Base-by-base conservation (phyloP, 371 early-diverging fungal genomes). In the Mucor irregularis region DNA sequence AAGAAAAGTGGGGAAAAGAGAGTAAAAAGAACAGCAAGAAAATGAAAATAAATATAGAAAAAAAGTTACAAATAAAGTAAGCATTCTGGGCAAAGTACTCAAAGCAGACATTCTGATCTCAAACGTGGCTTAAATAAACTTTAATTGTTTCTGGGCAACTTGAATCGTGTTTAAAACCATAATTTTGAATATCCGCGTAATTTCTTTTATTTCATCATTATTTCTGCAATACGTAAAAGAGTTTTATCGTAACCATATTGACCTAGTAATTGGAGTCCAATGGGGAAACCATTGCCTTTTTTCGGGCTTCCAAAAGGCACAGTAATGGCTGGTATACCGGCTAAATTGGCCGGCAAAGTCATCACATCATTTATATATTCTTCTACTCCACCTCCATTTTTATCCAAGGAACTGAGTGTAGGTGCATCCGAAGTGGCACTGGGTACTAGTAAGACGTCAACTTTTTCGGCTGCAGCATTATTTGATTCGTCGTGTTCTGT, bases 341-440 rank as follows among this genome's bases (percentile, higher is more conserved):
- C 95, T 44, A 96, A 72, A 60, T 88, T 91, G 6, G 91, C 90
- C 5, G 96, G 93, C 6, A 94, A 85, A 1, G 95, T 95, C 83
- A 95, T 82, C 30, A 93, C 89, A 70, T 96, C 96, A 60, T 92
- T 89, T 34, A 90, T 74, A 58, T 90, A 95, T 9, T 83, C 85
- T 37, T 76, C 64, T 16, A 78, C 64, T 8, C 61, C 67, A 6
- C 45, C 29, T 0, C 39, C 42, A 4, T 53, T 26, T 16, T 52
- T 50, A 14, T 25, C 2, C 19, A 34, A 25, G 16, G 45, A 66
- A 8, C 51, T 58, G 7, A 78, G 49, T 7, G 49, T 63, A 2
- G 90, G 94, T 24, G 95, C 93, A 0, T 82, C 56, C 2, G 81
- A 78, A 5, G 84, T 80, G 0, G 90, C 77, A 25, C 88, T 81